phyloP scores from a whole-genome alignment of 169 alveolate genomes.

The Plasmodium inui region DNA sequence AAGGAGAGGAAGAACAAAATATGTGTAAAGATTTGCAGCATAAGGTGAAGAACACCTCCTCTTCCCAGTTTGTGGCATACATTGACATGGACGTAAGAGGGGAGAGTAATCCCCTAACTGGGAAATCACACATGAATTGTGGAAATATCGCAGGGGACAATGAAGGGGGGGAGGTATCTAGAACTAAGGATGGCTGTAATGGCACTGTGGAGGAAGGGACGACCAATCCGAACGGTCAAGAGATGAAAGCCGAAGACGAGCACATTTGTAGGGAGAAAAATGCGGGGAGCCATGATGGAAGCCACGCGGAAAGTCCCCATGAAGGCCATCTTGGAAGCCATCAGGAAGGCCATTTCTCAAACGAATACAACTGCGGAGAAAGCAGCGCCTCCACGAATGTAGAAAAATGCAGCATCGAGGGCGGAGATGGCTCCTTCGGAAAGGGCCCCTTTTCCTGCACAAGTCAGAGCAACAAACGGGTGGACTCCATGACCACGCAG shows the following conservation, averaged over 20 bases:
- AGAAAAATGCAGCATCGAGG: neutral
- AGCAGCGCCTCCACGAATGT: slow-evolving; percentile 7
- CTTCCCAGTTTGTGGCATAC: neutral
- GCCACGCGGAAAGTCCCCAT: too few relatives aligned
- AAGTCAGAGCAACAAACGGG: neutral
- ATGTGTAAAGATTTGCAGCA: neutral
- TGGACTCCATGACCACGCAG: neutral
- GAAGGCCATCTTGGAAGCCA: too few relatives aligned
- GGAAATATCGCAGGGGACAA: neutral
- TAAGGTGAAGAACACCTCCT: neutral
- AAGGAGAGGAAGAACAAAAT: neutral
- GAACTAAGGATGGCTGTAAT: neutral
- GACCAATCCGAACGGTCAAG: neutral
- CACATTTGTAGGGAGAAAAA: neutral
- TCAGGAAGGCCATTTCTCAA: neutral
- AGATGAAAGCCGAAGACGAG: neutral
- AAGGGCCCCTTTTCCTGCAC: neutral
- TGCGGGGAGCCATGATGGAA: neutral
- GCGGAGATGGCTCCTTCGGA: neutral
- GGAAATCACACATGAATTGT: neutral
- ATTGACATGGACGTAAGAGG: neutral
- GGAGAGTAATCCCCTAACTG: neutral
- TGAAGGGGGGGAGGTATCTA: neutral
- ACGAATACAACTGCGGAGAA: slow-evolving; percentile 5
- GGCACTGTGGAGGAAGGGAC: neutral